Base-by-base conservation (phyloP, 2,329 filamentous ascomycete species). In the Fusarium gaditjirri region DNA sequence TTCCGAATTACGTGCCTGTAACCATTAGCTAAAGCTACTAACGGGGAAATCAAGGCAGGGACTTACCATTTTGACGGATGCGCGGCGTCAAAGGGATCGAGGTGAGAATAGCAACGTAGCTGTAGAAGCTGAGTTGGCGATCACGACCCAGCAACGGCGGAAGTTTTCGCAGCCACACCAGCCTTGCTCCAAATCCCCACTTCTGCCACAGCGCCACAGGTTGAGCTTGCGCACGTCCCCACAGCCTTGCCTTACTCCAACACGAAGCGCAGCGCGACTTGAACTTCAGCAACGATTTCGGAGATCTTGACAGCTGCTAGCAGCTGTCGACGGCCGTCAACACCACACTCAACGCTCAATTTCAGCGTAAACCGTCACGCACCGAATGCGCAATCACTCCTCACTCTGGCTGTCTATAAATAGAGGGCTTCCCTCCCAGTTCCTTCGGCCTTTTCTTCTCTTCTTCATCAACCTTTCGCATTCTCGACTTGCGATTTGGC, bases 1-100 rank as follows among this genome's bases (percentile, higher is more conserved):
- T 88, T 98, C 95, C 49, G 94, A 95, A 83, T 98, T 98, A 80
- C 95, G 95, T 80, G 95, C 95, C 95, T 94, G 76, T 0, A 0
- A n/a, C n/a, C 31, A 66, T 76, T 36, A 77, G 67, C 27, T 31
- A 11, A 1, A 13, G 11, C 35, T 11, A 19, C 14, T 23, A 3
- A 23, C 9, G 16, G 6, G 2, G 2, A 19, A 17, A 2, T 5
- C 0, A 1, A 10, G 5, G 21, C 3, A 2, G 8, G 21, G 7
- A 14, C 35, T 19, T 56, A 78, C 78, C 78, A 80, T 80, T 62
- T 77, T 79, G 72, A 68, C 61, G 60, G 55, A 61, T 71, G 33
- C 63, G 60, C 57, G 61, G 61, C n/a, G 39, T 44, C 41, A 46
- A 42, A 23, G 31, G 56, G 60, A 59, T 52, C 61, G 46, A 39